Evolutionary conservation across 2,329 filamentous ascomycete species (phyloP).

Genomic region (Stachybotrys chartarum): DNA sequence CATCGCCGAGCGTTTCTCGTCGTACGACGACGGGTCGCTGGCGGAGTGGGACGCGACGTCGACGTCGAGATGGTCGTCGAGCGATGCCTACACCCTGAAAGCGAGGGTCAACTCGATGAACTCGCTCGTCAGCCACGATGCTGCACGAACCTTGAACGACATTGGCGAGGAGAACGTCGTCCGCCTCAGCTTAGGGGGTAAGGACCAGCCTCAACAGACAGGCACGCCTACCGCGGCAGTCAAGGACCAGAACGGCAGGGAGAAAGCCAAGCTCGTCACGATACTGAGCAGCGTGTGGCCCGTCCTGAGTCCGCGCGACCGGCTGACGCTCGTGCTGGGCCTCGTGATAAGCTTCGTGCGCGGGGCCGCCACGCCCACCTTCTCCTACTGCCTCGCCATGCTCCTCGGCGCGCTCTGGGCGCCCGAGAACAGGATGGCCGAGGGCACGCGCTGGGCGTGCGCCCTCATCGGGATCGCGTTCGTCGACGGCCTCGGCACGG

Average conservation of each 20-base stretch:
- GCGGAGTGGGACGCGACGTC: not conserved
- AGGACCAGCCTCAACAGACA: not conserved
- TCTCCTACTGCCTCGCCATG: slow-evolving; percentile 68
- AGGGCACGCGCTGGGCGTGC: slow-evolving; percentile 60
- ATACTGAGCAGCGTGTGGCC: slow-evolving; percentile 60
- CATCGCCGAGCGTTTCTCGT: slow-evolving; percentile 3
- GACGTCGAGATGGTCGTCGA: not conserved
- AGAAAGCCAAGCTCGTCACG: slow-evolving; percentile 8
- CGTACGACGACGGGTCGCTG: not conserved
- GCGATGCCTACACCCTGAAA: not conserved
- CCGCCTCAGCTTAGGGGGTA: not conserved
- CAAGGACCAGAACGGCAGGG: not conserved
- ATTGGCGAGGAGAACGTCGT: not conserved
- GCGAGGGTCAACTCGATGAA: not conserved
- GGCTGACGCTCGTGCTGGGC: slow-evolving; percentile 49
- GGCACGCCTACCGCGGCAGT: not conserved
- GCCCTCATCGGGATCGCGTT: slow-evolving; percentile 61
- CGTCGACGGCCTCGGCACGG: slow-evolving; percentile 58
- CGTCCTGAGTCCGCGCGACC: slow-evolving; percentile 43
- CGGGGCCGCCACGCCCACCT: slow-evolving; percentile 62
- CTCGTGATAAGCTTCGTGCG: slow-evolving; percentile 56
- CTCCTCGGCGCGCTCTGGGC: slow-evolving; percentile 65
- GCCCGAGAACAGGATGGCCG: slow-evolving; percentile 34
- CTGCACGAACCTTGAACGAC: not conserved
- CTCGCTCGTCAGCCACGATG: not conserved